Base-by-base conservation (phyloP, 257 asterid genomes). In the Verbascum thapsus region DNA sequence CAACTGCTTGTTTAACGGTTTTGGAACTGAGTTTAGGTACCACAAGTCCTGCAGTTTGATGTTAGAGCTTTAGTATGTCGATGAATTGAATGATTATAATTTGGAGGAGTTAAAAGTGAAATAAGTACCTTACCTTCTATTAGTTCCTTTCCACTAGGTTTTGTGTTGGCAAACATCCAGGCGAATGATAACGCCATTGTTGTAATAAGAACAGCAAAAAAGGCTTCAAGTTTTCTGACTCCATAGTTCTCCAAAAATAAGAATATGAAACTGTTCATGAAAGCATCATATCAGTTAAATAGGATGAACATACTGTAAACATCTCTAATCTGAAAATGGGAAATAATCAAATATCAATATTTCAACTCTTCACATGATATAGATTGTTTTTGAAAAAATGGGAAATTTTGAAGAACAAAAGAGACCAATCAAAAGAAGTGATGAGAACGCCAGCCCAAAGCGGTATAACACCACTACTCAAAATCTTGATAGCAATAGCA, bases 391-490 rank as follows among this genome's bases (percentile, higher is more conserved):
- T 2, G 32, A 26, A 5, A 26, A 26, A 26, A 26, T 5, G 5
- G 2, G 5, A 26, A 2, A 26, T 26, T 26, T 26, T 26, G 2
- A 26, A 26, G 32, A 26, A 26, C 32, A 56, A 48, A 22, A 16
- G 73, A 63, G 13, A 86, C 95, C 95, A 86, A 78, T 86, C 91
- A 59, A 65, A 80, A 43, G 88, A 91, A 52, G 95, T 86, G 61
- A 86, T 74, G 7, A 86, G 62, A n/a, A 83, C 91, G 19, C 95
- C 91, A 30, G 89, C 95, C 95, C 95, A 84, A 43, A 86, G 84
- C 42, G 95, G 91, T 37, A 86, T 41, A 34, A 68, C 38, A 23
- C 91, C 91, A 37, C 66, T 68, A 70, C 87, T 79, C 16, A 84
- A 71, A 59, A 86, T 84, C 78, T 50, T 75, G 20, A 84, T 84